Base-by-base conservation (phyloP, 2,329 filamentous ascomycete genomes). In the Fusarium fujikuroi region DNA sequence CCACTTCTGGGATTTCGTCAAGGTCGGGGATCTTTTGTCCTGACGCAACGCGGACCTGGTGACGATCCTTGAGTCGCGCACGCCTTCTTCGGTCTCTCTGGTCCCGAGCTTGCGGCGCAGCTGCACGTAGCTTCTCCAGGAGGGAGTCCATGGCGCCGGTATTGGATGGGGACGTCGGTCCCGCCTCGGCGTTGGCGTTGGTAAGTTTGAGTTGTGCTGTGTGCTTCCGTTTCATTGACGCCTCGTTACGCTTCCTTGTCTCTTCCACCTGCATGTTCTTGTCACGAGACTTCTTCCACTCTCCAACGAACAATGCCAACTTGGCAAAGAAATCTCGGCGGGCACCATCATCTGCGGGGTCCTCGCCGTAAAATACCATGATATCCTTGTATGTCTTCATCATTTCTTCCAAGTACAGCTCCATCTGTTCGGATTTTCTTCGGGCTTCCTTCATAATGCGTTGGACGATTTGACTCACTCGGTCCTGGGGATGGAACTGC, bases 401-500 rank as follows among this genome's bases (percentile, higher is more conserved):
- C 94, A 97, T 98, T 80, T 98, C 95, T 75, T 97, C 95, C 52
- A 98, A 85, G 81, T 97, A 98, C 28, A 98, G 86, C 80, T 94
- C 90, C 91, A 98, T 93, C 85, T 98, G 96, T 82, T 98, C 95
- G 5, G 96, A 95, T 86, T 98, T 99, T 77, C 95, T 90, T 70
- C 96, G 87, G 25, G 96, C 96, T 75, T 99, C 96, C 85, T 98
- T 98, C 95, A 99, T 98, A 74, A 89, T 92, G 58, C 95, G 89
- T 83, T 97, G 94, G 62, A 97, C 95, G 39, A 98, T 88, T 83
- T 97, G 93, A 71, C 92, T 93, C 47, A 98, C 95, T 69, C 96
- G 93, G 82, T 99, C 96, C 83, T 98, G 94, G 23, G 96, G 95
- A 80, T 99, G 96, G 87, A 99, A 99, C 78, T 95, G 97, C 87